Conservation (phyloP, 1,284 basidiomycete species). For the Wallemia ichthyophaga region DNA sequence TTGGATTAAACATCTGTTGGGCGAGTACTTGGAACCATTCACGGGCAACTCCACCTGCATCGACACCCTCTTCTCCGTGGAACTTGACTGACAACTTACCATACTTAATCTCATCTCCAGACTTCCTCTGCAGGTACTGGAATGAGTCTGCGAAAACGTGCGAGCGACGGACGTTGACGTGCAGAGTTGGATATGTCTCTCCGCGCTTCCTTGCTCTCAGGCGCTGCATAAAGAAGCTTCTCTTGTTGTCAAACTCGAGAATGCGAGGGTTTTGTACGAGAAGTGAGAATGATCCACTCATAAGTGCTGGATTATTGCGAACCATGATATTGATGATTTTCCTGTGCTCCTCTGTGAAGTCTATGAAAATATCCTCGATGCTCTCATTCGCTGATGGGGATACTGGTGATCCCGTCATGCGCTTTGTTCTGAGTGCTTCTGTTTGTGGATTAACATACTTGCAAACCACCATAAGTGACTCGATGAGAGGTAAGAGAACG, state of each 20-base stretch:
- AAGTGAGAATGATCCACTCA: constrained; percentile 92
- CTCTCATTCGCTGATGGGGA: constrained; percentile 28
- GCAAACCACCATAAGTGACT: constrained; percentile 91
- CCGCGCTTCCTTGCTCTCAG: constrained; percentile 54
- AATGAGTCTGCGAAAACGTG: constrained; percentile 95
- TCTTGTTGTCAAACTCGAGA: constrained; percentile 98
- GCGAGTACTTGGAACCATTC: constrained; percentile 98
- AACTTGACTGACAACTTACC: constrained; percentile 93
- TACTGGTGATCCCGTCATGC: neutral
- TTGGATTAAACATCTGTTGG: constrained; percentile 97
- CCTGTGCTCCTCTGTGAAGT: constrained; percentile 77
- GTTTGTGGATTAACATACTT: constrained; percentile 43
- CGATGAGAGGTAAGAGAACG: constrained; percentile 65
- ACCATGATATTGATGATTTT: constrained; percentile 94
- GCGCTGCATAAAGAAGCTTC: constrained; percentile 93
- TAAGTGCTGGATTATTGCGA: constrained; percentile 81
- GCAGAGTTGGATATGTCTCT: constrained; percentile 46
- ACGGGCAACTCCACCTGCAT: constrained; percentile 88
- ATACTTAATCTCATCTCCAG: constrained; percentile 87
- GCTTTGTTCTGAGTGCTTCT: constrained; percentile 1
- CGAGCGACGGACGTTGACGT: constrained; percentile 69
- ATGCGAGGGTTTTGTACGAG: constrained; percentile 86
- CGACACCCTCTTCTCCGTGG: constrained; percentile 90
- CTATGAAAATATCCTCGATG: constrained; percentile 58
- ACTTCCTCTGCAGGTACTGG: constrained; percentile 60